Evolutionary conservation across 345 rosid species (phyloP).

Genomic region (Diplotaxis tenuifolia): DNA sequence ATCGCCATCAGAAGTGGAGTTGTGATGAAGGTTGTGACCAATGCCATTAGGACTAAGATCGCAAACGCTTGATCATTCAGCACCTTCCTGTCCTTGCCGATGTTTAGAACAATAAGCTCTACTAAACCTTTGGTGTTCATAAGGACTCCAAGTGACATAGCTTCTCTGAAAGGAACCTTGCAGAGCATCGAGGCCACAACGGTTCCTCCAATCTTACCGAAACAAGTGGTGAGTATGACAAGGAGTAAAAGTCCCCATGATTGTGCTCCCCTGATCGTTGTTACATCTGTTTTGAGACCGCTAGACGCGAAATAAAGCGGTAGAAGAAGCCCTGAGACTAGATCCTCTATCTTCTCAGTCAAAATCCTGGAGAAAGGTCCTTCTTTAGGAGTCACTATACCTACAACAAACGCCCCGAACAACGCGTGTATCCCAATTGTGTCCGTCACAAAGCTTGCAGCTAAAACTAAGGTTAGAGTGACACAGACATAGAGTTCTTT

Average conservation of each 20-base stretch:
- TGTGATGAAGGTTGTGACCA: conserved; percentile 69
- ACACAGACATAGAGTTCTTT: conserved; percentile 49
- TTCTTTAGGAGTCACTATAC: conserved; percentile 52
- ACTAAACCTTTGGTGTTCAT: conserved; percentile 78
- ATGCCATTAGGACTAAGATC: conserved; percentile 59
- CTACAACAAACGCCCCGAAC: conserved; percentile 57
- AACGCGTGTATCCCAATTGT: conserved; percentile 57
- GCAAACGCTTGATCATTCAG: conserved; percentile 65
- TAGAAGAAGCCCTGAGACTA: conserved; percentile 50
- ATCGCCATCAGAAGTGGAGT: conserved; percentile 54
- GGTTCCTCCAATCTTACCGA: conserved; percentile 57
- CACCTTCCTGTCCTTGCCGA: conserved; percentile 61
- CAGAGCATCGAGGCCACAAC: conserved; percentile 43
- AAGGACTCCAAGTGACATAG: conserved; percentile 52
- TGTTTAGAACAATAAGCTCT: conserved; percentile 75
- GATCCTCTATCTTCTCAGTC: conserved; percentile 52
- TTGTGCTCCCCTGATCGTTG: conserved; percentile 42
- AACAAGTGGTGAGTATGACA: conserved; percentile 49
- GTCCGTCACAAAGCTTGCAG: conserved; percentile 53
- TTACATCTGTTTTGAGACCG: conserved; percentile 56
- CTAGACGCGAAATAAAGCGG: conserved; percentile 60
- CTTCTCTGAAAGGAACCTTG: conserved; percentile 49
- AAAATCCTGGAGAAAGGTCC: conserved; percentile 38
- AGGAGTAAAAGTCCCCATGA: conserved; percentile 52
- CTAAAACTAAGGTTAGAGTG: conserved; percentile 48